Evolutionary conservation across 208 protist species (phyloP), one percentile per base, ranked within the genome.

Genomic region (Novymonas esmeraldas): DNA sequence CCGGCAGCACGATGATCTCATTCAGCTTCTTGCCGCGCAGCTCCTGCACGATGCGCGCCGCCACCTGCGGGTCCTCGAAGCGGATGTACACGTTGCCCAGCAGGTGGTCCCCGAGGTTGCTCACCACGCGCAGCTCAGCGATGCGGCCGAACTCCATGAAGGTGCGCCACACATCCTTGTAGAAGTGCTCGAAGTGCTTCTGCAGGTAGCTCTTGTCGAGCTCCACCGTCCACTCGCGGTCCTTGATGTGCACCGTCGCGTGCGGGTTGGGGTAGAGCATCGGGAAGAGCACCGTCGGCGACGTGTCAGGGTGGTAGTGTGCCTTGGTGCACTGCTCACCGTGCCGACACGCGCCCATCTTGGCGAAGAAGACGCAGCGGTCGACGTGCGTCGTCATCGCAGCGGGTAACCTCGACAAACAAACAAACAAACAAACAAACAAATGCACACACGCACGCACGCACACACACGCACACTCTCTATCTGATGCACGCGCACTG

Each of bases 321-420:
- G 96, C 42, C 62, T 98, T 96, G 3, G 90, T 98, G 85, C 98
- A 99, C 41, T 84, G 70, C 46, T 99, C 98, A 16, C 98, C 98
- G 77, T 99, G 98, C 9, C 98, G 91, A 87, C 98, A 99, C n/a
- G 98, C 98, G 28, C 98, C 98, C 70, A 99, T 99, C 81, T 99
- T 99, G 58, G 84, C 96, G 81, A 99, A 99, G 84, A 99, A 99
- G 34, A 90, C 56, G 58, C 94, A 98, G 36, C 87, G 87, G 20
- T 94, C 85, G 14, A 46, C 60, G 49, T 63, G 56, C 28, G 60
- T 33, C 2, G 50, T 44, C 39, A 49, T 36, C 28, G 51, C 9
- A n/a, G n/a, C n/a, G n/a, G n/a, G n/a, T n/a, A n/a, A n/a, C n/a
- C n/a, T n/a, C n/a, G n/a, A n/a, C n/a, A n/a, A n/a, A n/a, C n/a